Conservation (phyloP, 163 green algal genomes). For the Trebouxia gelatinosa region DNA sequence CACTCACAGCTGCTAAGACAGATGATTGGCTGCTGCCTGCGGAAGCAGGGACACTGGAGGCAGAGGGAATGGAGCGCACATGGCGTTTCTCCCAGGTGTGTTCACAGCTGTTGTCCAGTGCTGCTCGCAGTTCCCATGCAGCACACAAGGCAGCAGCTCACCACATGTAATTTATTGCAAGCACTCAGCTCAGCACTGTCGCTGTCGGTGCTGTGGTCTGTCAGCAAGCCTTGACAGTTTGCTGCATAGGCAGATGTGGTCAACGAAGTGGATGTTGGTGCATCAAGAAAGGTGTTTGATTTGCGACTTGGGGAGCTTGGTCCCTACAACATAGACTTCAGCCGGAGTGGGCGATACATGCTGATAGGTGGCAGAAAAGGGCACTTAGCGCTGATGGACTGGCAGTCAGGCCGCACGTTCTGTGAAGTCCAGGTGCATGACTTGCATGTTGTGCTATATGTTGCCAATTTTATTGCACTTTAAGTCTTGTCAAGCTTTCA, state of each 20-base stretch:
- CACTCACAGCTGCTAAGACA: slow-evolving; percentile 55
- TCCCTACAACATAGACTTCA: slow-evolving; percentile 89
- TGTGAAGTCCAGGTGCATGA: slow-evolving; percentile 84
- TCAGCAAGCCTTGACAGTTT: too few relatives aligned
- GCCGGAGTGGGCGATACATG: slow-evolving; percentile 76
- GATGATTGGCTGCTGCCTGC: slow-evolving; percentile 86
- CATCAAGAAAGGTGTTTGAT: slow-evolving; percentile 85
- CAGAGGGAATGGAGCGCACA: slow-evolving; percentile 90
- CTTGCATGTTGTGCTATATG: neutral
- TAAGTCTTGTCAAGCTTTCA: too few relatives aligned
- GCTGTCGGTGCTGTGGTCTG: slow-evolving; percentile 30
- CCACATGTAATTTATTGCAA: too few relatives aligned
- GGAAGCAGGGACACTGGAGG: slow-evolving; percentile 78
- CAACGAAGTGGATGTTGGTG: slow-evolving; percentile 67
- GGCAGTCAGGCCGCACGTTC: slow-evolving; percentile 66
- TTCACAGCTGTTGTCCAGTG: too few relatives aligned
- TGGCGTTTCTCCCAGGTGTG: slow-evolving; percentile 81
- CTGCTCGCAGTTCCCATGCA: too few relatives aligned
- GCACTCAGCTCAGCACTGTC: too few relatives aligned
- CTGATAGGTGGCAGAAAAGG: slow-evolving; percentile 84
- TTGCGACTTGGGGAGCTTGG: slow-evolving; percentile 81
- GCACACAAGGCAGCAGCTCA: too few relatives aligned
- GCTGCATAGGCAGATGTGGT: slow-evolving; percentile 57
- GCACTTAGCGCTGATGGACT: slow-evolving; percentile 93
- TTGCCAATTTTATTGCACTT: too few relatives aligned